phyloP scores from a whole-genome alignment of 2,329 filamentous ascomycete species.

The Pochonia chlamydosporia region DNA sequence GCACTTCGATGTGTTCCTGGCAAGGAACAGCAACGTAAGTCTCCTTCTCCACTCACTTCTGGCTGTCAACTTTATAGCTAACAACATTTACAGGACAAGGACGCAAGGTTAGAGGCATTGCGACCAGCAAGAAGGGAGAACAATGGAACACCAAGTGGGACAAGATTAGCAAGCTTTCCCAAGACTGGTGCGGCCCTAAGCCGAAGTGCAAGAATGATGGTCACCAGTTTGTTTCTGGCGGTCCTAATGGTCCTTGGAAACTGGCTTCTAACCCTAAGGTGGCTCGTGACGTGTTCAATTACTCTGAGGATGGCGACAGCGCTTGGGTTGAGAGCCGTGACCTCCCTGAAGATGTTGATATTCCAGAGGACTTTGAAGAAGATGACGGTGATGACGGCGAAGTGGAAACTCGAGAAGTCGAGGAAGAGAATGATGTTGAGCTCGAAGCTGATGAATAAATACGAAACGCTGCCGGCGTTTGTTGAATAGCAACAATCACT shows the following conservation, averaged over 20 bases:
- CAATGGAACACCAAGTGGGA: not conserved
- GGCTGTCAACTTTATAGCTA: no score
- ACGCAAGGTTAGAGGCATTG: not conserved
- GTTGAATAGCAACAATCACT: no score
- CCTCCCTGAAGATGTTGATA: not conserved
- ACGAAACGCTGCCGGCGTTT: no score
- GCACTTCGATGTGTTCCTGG: not conserved
- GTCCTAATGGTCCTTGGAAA: no score
- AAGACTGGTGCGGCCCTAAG: not conserved
- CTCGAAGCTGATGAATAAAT: not conserved
- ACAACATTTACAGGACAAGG: not conserved
- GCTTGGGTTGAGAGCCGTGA: slow-evolving; percentile 1
- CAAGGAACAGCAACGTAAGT: not conserved
- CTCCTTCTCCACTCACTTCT: no score
- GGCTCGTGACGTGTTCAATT: not conserved
- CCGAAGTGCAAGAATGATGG: slow-evolving; percentile 1
- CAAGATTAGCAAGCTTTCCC: not conserved
- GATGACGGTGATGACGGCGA: not conserved
- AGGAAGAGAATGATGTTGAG: not conserved
- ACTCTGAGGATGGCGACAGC: not conserved
- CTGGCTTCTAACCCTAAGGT: not conserved
- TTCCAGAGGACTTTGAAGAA: not conserved
- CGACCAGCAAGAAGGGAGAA: not conserved
- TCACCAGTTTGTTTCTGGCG: not conserved
- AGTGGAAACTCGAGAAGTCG: not conserved